A percentile compares a stretch with the other conserved stretches of the same genome.
phyloP scores from a whole-genome alignment of 805 yeast genomes.

The Metschnikowia henanensis region DNA sequence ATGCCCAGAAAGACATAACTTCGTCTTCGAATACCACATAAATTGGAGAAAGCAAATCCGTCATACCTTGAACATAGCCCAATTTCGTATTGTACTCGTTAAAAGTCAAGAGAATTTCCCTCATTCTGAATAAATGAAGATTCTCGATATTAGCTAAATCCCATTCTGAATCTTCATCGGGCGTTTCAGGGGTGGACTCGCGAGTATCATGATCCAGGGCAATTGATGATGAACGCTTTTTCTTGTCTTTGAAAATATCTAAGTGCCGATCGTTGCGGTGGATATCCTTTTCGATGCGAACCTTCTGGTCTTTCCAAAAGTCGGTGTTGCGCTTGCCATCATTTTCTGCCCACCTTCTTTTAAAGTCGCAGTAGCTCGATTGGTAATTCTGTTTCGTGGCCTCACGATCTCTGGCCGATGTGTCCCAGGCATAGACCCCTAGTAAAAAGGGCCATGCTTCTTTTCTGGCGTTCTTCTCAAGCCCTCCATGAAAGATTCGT shows the following conservation, averaged over 20 bases:
- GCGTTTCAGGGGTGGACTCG: conserved; percentile 35
- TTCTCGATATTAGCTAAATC: conserved; percentile 69
- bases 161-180: conserved; percentile 46
- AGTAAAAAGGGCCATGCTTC: conserved; percentile 88
- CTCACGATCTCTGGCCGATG: conserved; percentile 66
- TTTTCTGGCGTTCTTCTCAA: conserved; percentile 54
- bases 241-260: conserved; percentile 54
- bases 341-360: conserved; percentile 66
- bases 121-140: conserved; percentile 68
- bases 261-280: conserved; percentile 86
- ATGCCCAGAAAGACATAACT: conserved; percentile 83
- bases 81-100: conserved; percentile 80
- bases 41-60: conserved; percentile 85
- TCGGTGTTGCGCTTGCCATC: conserved; percentile 50
- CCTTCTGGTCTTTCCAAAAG: conserved; percentile 87
- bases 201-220: background rate
- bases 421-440: conserved; percentile 87
- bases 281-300: conserved; percentile 90
- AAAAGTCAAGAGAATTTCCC: conserved; percentile 81
- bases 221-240: conserved; percentile 26
- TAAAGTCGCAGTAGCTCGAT: conserved; percentile 61
- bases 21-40: conserved; percentile 71
- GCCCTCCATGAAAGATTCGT: conserved; percentile 88
- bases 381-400: conserved; percentile 56
- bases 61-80: conserved; percentile 99